Base-by-base conservation (phyloP, 495 filamentous ascomycete species). In the Pyronema domesticum region DNA sequence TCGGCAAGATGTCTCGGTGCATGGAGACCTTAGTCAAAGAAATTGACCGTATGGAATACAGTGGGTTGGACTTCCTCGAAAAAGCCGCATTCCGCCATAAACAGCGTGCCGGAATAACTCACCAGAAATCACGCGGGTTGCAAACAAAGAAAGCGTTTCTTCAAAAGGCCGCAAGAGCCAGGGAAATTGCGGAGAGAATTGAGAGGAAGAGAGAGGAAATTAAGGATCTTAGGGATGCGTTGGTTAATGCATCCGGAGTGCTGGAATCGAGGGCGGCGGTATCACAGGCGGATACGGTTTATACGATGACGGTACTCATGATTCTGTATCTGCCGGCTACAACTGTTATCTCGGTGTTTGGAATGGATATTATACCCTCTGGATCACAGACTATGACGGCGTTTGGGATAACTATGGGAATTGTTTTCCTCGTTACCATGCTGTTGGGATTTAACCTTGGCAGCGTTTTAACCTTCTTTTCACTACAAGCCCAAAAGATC, bases 201-300 rank as follows among this genome's bases (percentile, higher is more conserved):
- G 37, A 53, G 11, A 33, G 42, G 34, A 57, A 57, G 14, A 42
- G 44, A 11, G 55, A 57, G 14, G 36, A 49, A 43, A 47, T 51
- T 1, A 57, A 47, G 34, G 44, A 30, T 37, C 37, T 53, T 37
- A 52, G 55, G 37, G 55, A 57, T 46, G 55, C 55, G 0, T 33
- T 57, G 19, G 55, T 57, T 30, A 57, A 51, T 34, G 55, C 55
- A 17, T 57, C 55, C 13, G 55, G 55, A 6, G 55, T 57, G 18
- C 37, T 57, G 11, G 48, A 57, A 33, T 57, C 55, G 8, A 34
- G 55, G n/a, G 55, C 55, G 7, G 55, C 55, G 5, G 55, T 57
- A 35, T 57, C 55, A 11, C 46, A 57, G 55, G 55, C 55, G 11
- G 55, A 57, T 40, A 57, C 48, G 19, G 51, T 57, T 33, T 51